phyloP scores from a whole-genome alignment of 352 stramenopile species.

The Pythium folliculosum region DNA sequence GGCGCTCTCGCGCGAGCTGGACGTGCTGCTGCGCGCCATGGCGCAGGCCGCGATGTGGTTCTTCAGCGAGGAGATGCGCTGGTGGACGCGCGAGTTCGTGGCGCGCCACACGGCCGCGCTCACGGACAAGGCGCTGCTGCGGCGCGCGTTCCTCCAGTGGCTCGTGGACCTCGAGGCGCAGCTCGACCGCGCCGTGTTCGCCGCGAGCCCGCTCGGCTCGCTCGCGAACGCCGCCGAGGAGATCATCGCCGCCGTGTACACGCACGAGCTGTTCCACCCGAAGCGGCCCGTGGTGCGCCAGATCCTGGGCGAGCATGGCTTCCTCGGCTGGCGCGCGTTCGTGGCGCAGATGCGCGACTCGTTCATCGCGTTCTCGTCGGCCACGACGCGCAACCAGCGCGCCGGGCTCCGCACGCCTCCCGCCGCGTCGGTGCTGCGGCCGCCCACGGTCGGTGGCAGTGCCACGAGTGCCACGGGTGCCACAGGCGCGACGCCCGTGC shows the following conservation, averaged over 20 bases:
- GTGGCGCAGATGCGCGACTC: slow-evolving; percentile 70
- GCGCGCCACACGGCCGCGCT: slow-evolving; percentile 32
- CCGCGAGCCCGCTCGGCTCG: slow-evolving; percentile 35
- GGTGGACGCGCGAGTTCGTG: slow-evolving; percentile 51
- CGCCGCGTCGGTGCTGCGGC: neutral
- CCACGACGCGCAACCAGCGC: neutral
- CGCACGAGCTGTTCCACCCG: slow-evolving; percentile 41
- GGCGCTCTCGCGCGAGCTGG: slow-evolving; percentile 31
- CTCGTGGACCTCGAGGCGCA: slow-evolving; percentile 44
- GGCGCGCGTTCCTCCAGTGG: slow-evolving; percentile 47
- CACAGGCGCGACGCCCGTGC: neutral
- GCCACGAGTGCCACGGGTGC: neutral
- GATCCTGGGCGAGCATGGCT: slow-evolving; percentile 51
- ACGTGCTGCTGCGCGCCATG: slow-evolving; percentile 42
- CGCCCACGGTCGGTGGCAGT: too few relatives aligned
- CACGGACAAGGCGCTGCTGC: slow-evolving; percentile 48
- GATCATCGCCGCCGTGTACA: slow-evolving; percentile 67
- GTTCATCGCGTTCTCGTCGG: slow-evolving; percentile 39
- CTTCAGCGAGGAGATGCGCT: slow-evolving; percentile 44
- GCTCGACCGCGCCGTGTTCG: slow-evolving; percentile 53
- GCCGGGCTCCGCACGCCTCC: neutral
- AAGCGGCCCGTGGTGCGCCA: slow-evolving; percentile 50
- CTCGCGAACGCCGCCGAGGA: slow-evolving; percentile 59
- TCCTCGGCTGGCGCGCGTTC: slow-evolving; percentile 56
- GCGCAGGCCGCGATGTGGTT: slow-evolving; percentile 53